These are phyloP conservation scores for Tetradesmus lagerheimii DNA, from an alignment of 139 green algal species.

Conservation along the genomic window DNA sequence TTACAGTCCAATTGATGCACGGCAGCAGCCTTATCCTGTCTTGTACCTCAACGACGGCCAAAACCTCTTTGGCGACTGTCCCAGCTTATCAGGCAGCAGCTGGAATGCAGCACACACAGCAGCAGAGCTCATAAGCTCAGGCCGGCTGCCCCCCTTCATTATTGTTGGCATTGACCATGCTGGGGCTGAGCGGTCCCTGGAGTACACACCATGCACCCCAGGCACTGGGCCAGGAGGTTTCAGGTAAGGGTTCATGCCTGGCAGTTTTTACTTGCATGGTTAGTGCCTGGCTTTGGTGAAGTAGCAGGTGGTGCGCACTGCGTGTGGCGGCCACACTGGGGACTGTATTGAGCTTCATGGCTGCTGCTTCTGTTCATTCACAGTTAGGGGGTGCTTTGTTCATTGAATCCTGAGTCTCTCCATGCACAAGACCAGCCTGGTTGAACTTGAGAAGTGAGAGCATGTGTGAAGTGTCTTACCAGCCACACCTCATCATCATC, in stretches of 20 bases:
- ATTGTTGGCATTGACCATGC: conserved; percentile 67
- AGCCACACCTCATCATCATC: background rate
- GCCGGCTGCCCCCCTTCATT: conserved; percentile 63
- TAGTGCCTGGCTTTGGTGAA: too few species aligned
- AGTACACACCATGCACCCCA: conserved; percentile 68
- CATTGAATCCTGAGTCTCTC: background rate
- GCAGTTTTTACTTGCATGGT: background rate
- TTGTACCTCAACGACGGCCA: conserved; percentile 72
- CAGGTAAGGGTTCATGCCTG: background rate
- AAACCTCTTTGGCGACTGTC: conserved; percentile 65
- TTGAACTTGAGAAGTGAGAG: background rate
- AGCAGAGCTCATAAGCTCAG: conserved; percentile 44
- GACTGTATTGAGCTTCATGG: too few species aligned
- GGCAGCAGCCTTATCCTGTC: conserved; percentile 47
- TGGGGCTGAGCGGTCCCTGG: conserved; percentile 7
- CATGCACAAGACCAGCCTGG: background rate
- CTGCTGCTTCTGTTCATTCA: too few species aligned
- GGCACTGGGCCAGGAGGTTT: conserved; percentile 53
- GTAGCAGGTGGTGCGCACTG: too few species aligned
- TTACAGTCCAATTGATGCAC: background rate
- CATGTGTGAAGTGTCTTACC: background rate
- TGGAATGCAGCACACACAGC: conserved; percentile 64
- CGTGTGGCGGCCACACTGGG: too few species aligned
- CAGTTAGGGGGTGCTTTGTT: too few species aligned
- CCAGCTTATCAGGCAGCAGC: conserved; percentile 49